Percentiles rank a stretch among this genome's conserved stretches.
phyloP scores from a whole-genome alignment of 495 filamentous ascomycete genomes.

The Neurospora tetraspora region DNA sequence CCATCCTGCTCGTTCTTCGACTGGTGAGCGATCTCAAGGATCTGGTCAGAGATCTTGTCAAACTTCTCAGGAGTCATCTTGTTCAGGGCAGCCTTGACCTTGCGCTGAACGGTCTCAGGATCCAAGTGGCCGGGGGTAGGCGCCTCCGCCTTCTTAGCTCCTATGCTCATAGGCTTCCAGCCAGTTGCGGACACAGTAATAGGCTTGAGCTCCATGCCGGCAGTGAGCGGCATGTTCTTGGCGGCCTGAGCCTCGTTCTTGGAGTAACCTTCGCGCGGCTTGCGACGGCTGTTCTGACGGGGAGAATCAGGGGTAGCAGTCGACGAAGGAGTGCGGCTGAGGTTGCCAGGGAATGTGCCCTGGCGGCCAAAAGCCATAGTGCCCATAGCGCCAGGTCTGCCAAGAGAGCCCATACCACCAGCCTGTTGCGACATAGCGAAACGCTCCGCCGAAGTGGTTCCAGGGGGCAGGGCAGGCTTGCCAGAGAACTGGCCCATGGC shows the following conservation, averaged over 20 bases:
- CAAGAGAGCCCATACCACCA: constrained; percentile 16
- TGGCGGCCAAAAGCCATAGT: constrained; percentile 38
- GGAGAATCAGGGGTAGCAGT: constrained; percentile 40
- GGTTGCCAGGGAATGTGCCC: constrained; percentile 47
- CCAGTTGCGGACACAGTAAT: constrained; percentile 59
- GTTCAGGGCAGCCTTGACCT: constrained; percentile 96
- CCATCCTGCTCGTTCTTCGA: constrained; percentile 94
- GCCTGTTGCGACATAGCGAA: constrained; percentile 38
- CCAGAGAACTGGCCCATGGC: constrained; percentile 63
- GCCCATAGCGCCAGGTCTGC: constrained; percentile 43
- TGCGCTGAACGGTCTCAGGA: constrained; percentile 91
- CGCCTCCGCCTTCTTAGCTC: constrained; percentile 23
- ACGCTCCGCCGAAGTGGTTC: constrained; percentile 57
- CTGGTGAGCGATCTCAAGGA: constrained; percentile 83
- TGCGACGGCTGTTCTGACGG: constrained; percentile 46
- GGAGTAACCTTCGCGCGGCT: constrained; percentile 39
- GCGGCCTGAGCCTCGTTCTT: constrained; percentile 56
- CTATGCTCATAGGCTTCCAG: constrained; percentile 83
- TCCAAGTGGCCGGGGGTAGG: constrained; percentile 51
- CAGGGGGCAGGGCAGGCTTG: constrained; percentile 49
- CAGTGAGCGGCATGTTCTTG: constrained; percentile 83
- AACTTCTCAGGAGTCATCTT: constrained; percentile 99
- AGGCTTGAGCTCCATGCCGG: constrained; percentile 67
- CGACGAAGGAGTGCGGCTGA: constrained; percentile 41
- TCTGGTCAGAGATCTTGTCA: constrained; percentile 87